phyloP scores from a whole-genome alignment of 2,329 filamentous ascomycete genomes.

The Rachicladosporium sp. region DNA sequence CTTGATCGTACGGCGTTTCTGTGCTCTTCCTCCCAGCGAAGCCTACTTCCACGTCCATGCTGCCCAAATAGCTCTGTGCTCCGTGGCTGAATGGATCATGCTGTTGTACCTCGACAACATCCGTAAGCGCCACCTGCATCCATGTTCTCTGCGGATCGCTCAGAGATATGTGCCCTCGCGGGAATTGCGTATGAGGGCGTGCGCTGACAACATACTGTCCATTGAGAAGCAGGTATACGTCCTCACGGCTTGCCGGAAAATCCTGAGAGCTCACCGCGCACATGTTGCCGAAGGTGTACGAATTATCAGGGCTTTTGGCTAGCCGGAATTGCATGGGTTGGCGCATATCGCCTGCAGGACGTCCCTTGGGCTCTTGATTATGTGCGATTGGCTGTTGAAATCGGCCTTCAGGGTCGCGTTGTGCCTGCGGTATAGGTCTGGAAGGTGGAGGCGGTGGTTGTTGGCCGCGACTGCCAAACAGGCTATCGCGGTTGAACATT shows the following conservation, averaged over 20 bases:
- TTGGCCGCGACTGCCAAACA: slow-evolving; percentile 21
- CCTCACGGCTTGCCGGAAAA: slow-evolving; percentile 61
- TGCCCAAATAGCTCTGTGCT: slow-evolving; percentile 62
- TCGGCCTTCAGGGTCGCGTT: slow-evolving; percentile 2
- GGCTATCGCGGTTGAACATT: slow-evolving; percentile 48
- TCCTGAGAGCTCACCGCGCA: slow-evolving; percentile 69
- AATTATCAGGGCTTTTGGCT: slow-evolving; percentile 44
- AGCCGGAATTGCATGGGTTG: slow-evolving; percentile 31
- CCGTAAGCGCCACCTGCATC: slow-evolving; percentile 69
- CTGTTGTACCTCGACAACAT: slow-evolving; percentile 57
- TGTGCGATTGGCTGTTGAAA: slow-evolving; percentile 19
- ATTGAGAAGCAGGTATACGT: slow-evolving; percentile 67
- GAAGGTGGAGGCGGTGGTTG: slow-evolving; percentile 22
- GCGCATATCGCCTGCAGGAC: slow-evolving; percentile 20
- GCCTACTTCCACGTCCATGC: slow-evolving; percentile 71
- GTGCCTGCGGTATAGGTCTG: slow-evolving; percentile 6
- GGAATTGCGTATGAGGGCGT: slow-evolving; percentile 57
- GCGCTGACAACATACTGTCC: slow-evolving; percentile 66
- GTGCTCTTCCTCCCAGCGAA: slow-evolving; percentile 72
- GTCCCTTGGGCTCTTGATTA: slow-evolving; percentile 16
- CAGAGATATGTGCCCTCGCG: slow-evolving; percentile 64
- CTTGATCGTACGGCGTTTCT: slow-evolving; percentile 71
- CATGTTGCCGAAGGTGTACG: slow-evolving; percentile 39
- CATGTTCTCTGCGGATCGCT: slow-evolving; percentile 81
- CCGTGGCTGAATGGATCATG: slow-evolving; percentile 69